These are phyloP conservation scores for Lepraria neglecta DNA, from an alignment of 495 filamentous ascomycete species.

Conservation along the genomic window DNA sequence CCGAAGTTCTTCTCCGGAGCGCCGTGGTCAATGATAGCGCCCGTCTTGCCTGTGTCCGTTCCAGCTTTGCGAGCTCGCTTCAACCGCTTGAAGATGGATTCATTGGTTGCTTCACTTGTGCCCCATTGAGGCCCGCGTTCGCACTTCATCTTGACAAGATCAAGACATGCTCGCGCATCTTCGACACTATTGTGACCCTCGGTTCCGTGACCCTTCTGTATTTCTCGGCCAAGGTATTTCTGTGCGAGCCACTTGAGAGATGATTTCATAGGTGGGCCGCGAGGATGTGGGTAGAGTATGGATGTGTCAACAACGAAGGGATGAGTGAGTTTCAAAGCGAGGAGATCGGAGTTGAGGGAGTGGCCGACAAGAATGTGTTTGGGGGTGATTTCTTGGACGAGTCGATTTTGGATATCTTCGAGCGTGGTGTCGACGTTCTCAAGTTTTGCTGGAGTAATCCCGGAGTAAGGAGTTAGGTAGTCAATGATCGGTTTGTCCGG, in stretches of 20 bases:
- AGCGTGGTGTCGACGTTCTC: conserved; percentile 76
- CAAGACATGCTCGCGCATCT: conserved; percentile 82
- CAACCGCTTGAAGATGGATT: conserved; percentile 84
- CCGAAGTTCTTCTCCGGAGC: conserved; percentile 68
- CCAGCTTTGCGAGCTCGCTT: conserved; percentile 52
- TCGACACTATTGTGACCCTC: conserved; percentile 87
- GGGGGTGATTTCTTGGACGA: conserved; percentile 66
- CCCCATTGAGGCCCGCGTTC: conserved; percentile 84
- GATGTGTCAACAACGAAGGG: conserved; percentile 90
- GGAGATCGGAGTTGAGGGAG: conserved; percentile 84
- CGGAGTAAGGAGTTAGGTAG: conserved; percentile 84
- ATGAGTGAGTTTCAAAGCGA: conserved; percentile 75
- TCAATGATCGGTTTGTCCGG: conserved; percentile 76
- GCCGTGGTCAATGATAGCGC: conserved; percentile 86
- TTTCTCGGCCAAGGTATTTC: conserved; percentile 65
- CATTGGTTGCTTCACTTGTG: conserved; percentile 61
- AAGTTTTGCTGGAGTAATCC: conserved; percentile 80
- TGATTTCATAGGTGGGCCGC: conserved; percentile 68
- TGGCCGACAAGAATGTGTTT: conserved; percentile 82
- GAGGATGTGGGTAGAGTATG: conserved; percentile 70
- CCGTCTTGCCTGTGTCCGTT: conserved; percentile 52
- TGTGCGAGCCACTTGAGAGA: conserved; percentile 64
- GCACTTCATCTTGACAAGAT: conserved; percentile 91
- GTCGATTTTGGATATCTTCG: conserved; percentile 69
- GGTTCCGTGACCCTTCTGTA: conserved; percentile 65